These are phyloP conservation scores for Trichocladium uniseriatum DNA, from an alignment of 495 filamentous ascomycete species.

Conservation along the genomic window DNA sequence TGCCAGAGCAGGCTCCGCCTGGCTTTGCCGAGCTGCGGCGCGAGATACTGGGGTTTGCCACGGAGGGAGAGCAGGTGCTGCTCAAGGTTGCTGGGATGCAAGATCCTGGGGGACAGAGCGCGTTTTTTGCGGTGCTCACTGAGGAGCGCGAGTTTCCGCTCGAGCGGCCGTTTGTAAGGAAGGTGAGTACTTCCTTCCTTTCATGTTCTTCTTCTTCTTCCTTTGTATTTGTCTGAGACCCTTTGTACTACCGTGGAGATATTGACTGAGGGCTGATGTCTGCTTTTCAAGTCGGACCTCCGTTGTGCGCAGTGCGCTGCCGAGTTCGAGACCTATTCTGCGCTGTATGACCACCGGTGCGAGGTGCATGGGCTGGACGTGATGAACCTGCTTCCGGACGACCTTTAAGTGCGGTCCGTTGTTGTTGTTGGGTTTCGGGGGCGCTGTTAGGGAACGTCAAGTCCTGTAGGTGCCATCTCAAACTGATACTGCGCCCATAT, in stretches of 20 bases:
- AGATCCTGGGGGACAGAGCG: neutral
- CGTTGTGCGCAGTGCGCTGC: neutral
- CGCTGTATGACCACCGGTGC: neutral
- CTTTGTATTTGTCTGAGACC: too few relatives aligned
- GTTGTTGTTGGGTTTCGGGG: too few relatives aligned
- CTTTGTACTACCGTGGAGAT: too few relatives aligned
- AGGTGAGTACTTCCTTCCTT: neutral
- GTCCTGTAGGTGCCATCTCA: too few relatives aligned
- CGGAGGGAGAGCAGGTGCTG: neutral
- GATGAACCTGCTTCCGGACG: neutral
- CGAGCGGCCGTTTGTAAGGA: slow-evolving; percentile 1
- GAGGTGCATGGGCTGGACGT: neutral
- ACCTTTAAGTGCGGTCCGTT: neutral
- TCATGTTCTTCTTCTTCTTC: too few relatives aligned
- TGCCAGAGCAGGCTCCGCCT: neutral
- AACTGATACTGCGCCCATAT: too few relatives aligned
- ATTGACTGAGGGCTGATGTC: neutral
- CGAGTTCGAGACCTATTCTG: neutral
- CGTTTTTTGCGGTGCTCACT: neutral
- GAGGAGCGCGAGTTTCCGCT: neutral
- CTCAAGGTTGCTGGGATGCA: neutral
- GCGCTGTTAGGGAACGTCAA: too few relatives aligned
- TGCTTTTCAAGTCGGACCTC: neutral
- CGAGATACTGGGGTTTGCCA: neutral
- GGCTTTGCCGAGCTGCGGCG: slow-evolving; percentile 1